Evolutionary conservation across 192 early-diverging fungal genomes (phyloP), one percentile per base, ranked within the genome.

Genomic region (Dimargaris xerosporica): DNA sequence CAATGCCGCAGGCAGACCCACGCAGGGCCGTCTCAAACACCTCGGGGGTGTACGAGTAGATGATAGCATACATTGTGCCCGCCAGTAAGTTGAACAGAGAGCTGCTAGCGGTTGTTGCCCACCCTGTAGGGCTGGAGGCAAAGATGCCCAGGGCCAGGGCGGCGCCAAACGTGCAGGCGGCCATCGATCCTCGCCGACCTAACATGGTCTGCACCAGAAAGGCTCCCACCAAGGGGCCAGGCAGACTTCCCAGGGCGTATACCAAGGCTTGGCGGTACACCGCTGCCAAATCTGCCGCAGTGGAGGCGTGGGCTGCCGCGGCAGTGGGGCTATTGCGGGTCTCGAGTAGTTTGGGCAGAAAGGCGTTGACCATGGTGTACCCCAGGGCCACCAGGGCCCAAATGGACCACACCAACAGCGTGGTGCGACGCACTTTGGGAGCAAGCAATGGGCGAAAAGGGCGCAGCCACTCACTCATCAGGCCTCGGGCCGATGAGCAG

Each of bases 351-450:
- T 89, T 85, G 30, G 91, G 87, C 15, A 90, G 63, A 64, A 91
- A 91, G 9, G 84, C 86, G 69, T 91, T 91, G 67, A 93, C 91
- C 77, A 89, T 90, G n/a, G 84, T 90, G 64, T 83, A 93, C 0
- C 85, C 89, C 66, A 89, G 70, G 1, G 87, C 74, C 5, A 86
- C 81, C 19, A 89, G 65, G 0, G 78, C 75, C 91, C 91, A 93
- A 47, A 93, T 90, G 15, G 67, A 48, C 80, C 83, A 88, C 25
- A 93, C 75, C 54, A 91, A 64, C 0, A 83, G 44, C 1, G 88
- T 87, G 2, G 85, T 89, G 25, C 71, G 54, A 31, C 80, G 63
- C 66, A 80, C 78, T 60, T 71, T 65, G 0, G 73, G 75, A 16
- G 64, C 64, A 67, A 87, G 72, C 51, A 89, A 64, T 5, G 83